Conservation (phyloP, 306 rosid genomes). For the Vigna hirtella region DNA sequence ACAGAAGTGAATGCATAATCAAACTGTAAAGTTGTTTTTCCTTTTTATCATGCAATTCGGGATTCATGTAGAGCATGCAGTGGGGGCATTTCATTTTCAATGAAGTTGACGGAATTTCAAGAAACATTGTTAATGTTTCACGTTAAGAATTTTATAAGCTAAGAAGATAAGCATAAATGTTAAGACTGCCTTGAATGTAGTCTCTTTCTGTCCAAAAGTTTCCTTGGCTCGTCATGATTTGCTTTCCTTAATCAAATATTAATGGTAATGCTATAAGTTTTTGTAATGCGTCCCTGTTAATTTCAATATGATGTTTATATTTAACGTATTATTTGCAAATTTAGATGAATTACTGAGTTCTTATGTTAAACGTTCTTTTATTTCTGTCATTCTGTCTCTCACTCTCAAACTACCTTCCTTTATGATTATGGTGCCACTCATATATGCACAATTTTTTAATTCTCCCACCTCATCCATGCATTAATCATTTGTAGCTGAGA, state of each 20-base stretch:
- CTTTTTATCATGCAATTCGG: conserved; percentile 19
- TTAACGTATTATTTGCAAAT: not conserved
- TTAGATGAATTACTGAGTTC: conserved; percentile 7
- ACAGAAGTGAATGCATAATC: conserved; percentile 16
- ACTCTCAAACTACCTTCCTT: not conserved
- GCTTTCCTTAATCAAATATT: not conserved
- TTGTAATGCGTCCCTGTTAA: not conserved
- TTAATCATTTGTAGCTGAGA: not conserved
- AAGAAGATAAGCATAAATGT: not conserved
- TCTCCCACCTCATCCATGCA: not conserved
- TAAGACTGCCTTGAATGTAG: not conserved
- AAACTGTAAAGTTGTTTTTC: conserved; percentile 30
- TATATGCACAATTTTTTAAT: not conserved
- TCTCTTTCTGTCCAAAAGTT: not conserved
- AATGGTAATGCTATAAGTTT: not conserved
- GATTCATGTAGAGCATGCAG: conserved; percentile 11
- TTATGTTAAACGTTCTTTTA: conserved; percentile 22
- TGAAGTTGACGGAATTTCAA: no score
- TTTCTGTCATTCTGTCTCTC: conserved; percentile 3
- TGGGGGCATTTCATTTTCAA: no score
- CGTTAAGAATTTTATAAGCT: conserved; percentile 16
- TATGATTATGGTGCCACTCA: conserved; percentile 22
- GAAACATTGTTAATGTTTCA: conserved; percentile 6
- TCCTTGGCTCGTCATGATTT: not conserved
- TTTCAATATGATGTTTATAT: not conserved